These are phyloP conservation scores for Lecanosticta acicola DNA, from an alignment of 2,329 filamentous ascomycete genomes.

Conservation along the genomic window DNA sequence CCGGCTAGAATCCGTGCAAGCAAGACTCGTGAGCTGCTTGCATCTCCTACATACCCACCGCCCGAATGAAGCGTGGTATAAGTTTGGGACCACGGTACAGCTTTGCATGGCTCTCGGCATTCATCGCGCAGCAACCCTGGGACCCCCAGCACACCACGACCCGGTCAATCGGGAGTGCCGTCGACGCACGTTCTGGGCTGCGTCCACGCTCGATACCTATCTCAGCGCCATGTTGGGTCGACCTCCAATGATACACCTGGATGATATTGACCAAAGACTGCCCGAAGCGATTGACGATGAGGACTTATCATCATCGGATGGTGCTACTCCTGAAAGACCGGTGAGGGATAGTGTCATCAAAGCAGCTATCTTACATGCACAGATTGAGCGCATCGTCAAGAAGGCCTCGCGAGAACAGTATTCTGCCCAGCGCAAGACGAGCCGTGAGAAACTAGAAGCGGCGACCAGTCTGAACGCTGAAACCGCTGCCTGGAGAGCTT, in stretches of 20 bases:
- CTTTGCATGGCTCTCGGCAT: slow-evolving; percentile 35
- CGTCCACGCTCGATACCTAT: slow-evolving; percentile 38
- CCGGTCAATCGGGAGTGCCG: slow-evolving; percentile 30
- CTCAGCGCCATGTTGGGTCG: slow-evolving; percentile 36
- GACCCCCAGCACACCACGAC: slow-evolving; percentile 16
- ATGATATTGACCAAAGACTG: slow-evolving; percentile 29
- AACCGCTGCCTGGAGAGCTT: slow-evolving; percentile 43
- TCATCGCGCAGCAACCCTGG: slow-evolving; percentile 26
- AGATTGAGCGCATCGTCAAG: slow-evolving; percentile 27
- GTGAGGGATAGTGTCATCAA: slow-evolving; percentile 30
- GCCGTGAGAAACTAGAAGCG: slow-evolving; percentile 21
- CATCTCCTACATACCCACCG: slow-evolving; percentile 36
- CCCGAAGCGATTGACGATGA: slow-evolving; percentile 29
- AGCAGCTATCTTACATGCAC: slow-evolving; percentile 29
- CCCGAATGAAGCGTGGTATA: slow-evolving; percentile 36
- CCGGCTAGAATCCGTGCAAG: slow-evolving; percentile 36
- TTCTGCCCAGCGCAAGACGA: slow-evolving; percentile 14
- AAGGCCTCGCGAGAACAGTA: slow-evolving; percentile 29
- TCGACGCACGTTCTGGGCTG: slow-evolving; percentile 36
- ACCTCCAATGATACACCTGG: slow-evolving; percentile 34
- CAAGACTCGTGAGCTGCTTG: slow-evolving; percentile 37
- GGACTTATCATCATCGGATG: slow-evolving; percentile 18
- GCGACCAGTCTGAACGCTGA: slow-evolving; percentile 40
- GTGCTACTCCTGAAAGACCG: slow-evolving; percentile 2
- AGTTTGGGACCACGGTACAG: slow-evolving; percentile 35